phyloP scores from a whole-genome alignment of 352 stramenopile species.

The Phytophthora sp. region DNA sequence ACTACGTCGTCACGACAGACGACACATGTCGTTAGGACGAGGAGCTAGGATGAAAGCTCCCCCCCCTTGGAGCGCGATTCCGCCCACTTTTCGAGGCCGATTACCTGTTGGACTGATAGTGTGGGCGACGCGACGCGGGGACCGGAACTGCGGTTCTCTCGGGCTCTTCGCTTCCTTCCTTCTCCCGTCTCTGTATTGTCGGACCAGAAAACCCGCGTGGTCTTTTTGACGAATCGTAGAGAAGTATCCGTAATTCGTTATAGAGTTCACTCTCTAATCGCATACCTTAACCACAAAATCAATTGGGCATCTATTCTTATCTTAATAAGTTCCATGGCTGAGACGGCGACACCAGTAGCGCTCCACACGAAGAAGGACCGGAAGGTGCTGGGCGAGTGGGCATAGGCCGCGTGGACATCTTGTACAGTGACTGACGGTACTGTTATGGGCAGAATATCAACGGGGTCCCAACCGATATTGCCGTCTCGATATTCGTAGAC shows the following conservation, averaged over 20 bases:
- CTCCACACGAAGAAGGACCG: conserved; percentile 53
- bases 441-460: conserved; percentile 66
- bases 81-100: not conserved
- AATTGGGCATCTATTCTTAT: not conserved
- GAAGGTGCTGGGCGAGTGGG: conserved; percentile 34
- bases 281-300: not conserved
- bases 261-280: not conserved
- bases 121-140: conserved; percentile 11
- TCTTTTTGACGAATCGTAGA: conserved; percentile 29
- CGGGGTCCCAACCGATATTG: conserved; percentile 69
- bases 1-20: conserved; percentile 13
- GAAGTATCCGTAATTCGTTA: not conserved
- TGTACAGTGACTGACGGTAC: not conserved
- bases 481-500: conserved; percentile 79
- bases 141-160: conserved; percentile 25
- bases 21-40: conserved; percentile 24
- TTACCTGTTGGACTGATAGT: conserved; percentile 22
- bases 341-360: conserved; percentile 13
- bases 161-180: conserved; percentile 28
- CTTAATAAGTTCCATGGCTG: conserved; percentile 24
- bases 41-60: conserved; percentile 1
- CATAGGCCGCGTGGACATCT: not conserved
- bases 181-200: conserved; percentile 34
- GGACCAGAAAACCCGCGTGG: conserved; percentile 20
- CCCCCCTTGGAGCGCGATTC: not conserved